Conservation (phyloP, 164 flowering plant genomes). For the Chimonanthus salicifolius region DNA sequence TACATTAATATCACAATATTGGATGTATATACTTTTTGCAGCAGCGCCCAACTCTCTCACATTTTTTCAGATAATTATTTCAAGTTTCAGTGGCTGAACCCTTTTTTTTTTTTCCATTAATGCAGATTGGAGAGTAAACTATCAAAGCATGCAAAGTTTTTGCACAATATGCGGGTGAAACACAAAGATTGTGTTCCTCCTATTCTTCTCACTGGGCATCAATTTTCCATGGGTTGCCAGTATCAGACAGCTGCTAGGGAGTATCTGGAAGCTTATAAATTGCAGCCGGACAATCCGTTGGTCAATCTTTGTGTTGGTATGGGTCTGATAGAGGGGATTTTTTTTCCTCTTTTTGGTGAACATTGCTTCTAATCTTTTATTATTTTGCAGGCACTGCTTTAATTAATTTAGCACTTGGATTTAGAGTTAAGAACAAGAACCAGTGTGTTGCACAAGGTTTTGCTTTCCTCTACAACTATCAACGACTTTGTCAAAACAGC, state of each 20-base stretch:
- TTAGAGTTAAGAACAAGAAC: conserved; percentile 73
- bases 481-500: conserved; percentile 49
- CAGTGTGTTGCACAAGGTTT: conserved; percentile 74
- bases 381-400: conserved; percentile 62
- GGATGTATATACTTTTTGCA: not conserved
- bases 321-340: not conserved
- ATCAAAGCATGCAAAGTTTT: conserved; percentile 57
- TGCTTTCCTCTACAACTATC: conserved; percentile 71
- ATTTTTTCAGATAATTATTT: not conserved
- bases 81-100: not conserved
- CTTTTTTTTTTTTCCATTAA: conserved; percentile 1
- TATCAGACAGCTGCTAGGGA: conserved; percentile 85
- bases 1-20: too few species aligned
- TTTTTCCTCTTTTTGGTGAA: not conserved
- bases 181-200: conserved; percentile 61
- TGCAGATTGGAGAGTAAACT: conserved; percentile 37
- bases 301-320: conserved; percentile 85
- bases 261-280: conserved; percentile 75
- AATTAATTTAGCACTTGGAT: conserved; percentile 74
- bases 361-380: not conserved
- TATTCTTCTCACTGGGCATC: conserved; percentile 69
- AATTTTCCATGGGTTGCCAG: conserved; percentile 51
- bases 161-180: conserved; percentile 44
- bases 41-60: not conserved
- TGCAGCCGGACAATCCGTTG: conserved; percentile 74